phyloP scores from a whole-genome alignment of 2,329 filamentous ascomycete genomes.

The Beauveria brongniartii region DNA sequence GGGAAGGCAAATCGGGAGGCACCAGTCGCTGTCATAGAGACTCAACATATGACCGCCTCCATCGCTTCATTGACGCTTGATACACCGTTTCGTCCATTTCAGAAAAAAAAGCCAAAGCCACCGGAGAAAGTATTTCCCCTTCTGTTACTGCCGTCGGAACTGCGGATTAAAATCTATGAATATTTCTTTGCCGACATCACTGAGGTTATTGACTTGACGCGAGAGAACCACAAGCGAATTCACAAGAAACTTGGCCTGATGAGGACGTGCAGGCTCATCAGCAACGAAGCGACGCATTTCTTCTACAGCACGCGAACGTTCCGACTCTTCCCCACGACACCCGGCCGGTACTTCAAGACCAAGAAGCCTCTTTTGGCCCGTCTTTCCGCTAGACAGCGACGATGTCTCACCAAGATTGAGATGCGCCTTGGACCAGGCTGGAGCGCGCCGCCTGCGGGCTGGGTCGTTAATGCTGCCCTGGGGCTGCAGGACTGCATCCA shows the following conservation, averaged over 20 bases:
- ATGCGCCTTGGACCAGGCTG: slow-evolving; percentile 67
- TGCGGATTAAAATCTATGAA: slow-evolving; percentile 62
- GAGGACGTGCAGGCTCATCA: slow-evolving; percentile 51
- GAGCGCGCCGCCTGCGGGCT: slow-evolving; percentile 60
- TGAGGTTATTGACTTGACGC: slow-evolving; percentile 57
- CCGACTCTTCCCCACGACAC: slow-evolving; percentile 58
- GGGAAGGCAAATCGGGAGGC: slow-evolving; percentile 22
- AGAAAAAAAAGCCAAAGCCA: slow-evolving; percentile 22
- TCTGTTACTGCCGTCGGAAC: slow-evolving; percentile 58
- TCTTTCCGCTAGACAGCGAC: slow-evolving; percentile 52
- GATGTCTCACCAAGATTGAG: slow-evolving; percentile 55
- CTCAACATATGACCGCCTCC: slow-evolving; percentile 32
- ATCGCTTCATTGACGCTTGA: slow-evolving; percentile 38
- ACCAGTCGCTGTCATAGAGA: slow-evolving; percentile 29
- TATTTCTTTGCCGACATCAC: slow-evolving; percentile 49
- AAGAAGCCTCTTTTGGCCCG: slow-evolving; percentile 64
- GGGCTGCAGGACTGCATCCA: slow-evolving; percentile 55
- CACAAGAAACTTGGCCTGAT: slow-evolving; percentile 53
- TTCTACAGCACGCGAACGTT: slow-evolving; percentile 58
- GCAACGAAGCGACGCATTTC: slow-evolving; percentile 54
- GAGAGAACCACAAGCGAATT: slow-evolving; percentile 55
- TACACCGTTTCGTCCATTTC: slow-evolving; percentile 25
- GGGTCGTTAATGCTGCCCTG: slow-evolving; percentile 58
- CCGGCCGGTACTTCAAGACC: slow-evolving; percentile 61
- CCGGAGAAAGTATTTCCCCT: slow-evolving; percentile 50